Evolutionary conservation across 345 rosid genomes (phyloP), one percentile per base, ranked within the genome.

Genomic region (Brassica nigra): DNA sequence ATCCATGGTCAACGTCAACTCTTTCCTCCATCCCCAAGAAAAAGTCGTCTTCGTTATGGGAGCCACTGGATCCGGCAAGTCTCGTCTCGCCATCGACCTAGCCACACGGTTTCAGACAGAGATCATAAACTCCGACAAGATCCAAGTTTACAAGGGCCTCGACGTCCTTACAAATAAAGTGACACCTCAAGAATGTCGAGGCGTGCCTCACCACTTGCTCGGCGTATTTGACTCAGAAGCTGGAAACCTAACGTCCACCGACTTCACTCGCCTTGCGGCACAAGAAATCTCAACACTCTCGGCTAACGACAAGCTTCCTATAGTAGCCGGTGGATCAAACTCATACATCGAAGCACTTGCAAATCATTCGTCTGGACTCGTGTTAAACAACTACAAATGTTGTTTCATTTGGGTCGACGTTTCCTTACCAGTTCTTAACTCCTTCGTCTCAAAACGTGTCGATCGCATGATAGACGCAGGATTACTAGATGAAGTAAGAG

Each of bases 371-470:
- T 11, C n/a, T 0, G 55, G 69, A 18, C 29, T 27, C 8, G 74
- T 81, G 71, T 47, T 79, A 71, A 70, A 68, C 6, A 58, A 68
- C 8, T 86, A 66, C 57, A 79, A 86, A 2, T 75, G 84, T 8
- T 85, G 83, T 49, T 87, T 85, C 70, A 27, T 87, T 7, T 87
- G 86, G 89, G 77, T 85, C 39, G 86, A 87, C n/a, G 87, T 85
- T 8, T 78, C 85, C 0, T 33, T 79, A 15, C 84, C 81, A 1
- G 83, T 83, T 6, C 68, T 85, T 6, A 71, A 81, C 73, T 69
- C 76, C 0, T 67, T 66, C 37, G 80, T 83, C 20, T 65, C 71
- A 3, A 71, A 12, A 62, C 80, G 86, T 3, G 85, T 85, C n/a
- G 86, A 85, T 34, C 69, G 80, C 36, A 85, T 87, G 87, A 78